Evolutionary conservation across 495 filamentous ascomycete genomes (phyloP).

Genomic region (Hypoxylon trugodes): DNA sequence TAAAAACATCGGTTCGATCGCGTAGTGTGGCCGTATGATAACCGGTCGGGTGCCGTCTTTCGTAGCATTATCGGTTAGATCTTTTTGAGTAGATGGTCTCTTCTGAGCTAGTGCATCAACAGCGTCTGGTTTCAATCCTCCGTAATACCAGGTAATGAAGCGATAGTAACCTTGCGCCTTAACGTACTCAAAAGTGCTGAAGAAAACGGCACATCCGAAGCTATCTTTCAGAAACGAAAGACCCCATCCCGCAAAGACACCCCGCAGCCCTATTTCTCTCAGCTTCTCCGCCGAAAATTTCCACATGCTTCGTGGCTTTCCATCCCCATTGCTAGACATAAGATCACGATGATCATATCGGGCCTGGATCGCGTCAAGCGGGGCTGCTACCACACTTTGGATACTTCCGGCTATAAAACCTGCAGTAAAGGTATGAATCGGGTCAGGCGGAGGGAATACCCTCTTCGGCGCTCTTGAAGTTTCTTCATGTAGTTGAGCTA

Average conservation of each 20-base stretch:
- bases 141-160: slow-evolving; percentile 82
- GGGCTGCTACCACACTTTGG: slow-evolving; percentile 83
- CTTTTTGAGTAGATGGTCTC: slow-evolving; percentile 41
- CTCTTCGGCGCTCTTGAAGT: slow-evolving; percentile 72
- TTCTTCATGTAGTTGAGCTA: slow-evolving; percentile 76
- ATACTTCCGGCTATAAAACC: slow-evolving; percentile 80
- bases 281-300: slow-evolving; percentile 77
- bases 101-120: slow-evolving; percentile 52
- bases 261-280: slow-evolving; percentile 77
- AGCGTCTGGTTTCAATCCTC: slow-evolving; percentile 58
- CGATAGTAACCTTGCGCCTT: slow-evolving; percentile 86
- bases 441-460: slow-evolving; percentile 76
- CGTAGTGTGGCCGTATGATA: slow-evolving; percentile 82
- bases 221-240: slow-evolving; percentile 83
- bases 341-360: slow-evolving; percentile 77
- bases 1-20: slow-evolving; percentile 83
- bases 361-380: slow-evolving; percentile 87
- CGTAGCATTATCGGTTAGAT: neutral
- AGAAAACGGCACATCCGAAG: slow-evolving; percentile 83
- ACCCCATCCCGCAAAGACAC: slow-evolving; percentile 83
- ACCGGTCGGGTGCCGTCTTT: slow-evolving; percentile 48
- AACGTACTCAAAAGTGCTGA: slow-evolving; percentile 84
- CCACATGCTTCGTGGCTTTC: slow-evolving; percentile 81
- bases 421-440: slow-evolving; percentile 72
- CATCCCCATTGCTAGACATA: slow-evolving; percentile 60